Conservation (phyloP, 2,329 filamentous ascomycete genomes). For the Hirsutella thompsonii region DNA sequence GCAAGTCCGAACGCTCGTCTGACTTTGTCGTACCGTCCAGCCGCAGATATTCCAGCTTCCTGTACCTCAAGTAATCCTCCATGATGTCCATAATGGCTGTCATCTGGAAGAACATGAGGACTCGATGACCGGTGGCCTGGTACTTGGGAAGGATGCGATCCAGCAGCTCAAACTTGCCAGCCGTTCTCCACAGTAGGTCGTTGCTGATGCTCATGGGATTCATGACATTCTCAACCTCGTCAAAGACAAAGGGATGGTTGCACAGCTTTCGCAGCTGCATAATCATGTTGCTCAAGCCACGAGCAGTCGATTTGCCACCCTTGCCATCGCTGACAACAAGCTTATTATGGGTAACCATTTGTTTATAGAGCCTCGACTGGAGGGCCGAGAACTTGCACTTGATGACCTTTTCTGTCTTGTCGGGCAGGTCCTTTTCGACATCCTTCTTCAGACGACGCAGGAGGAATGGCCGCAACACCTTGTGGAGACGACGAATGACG, state of each 20-base stretch:
- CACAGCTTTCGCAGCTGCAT: constrained; percentile 98
- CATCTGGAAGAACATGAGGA: constrained; percentile 99
- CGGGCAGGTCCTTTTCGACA: constrained; percentile 94
- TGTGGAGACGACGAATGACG: constrained; percentile 94
- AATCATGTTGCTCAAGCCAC: constrained; percentile 97
- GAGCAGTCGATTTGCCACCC: constrained; percentile 85
- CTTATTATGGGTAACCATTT: constrained; percentile 92
- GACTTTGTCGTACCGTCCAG: constrained; percentile 95
- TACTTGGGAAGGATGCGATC: constrained; percentile 93
- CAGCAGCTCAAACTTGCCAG: constrained; percentile 93
- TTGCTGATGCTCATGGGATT: constrained; percentile 83
- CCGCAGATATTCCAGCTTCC: constrained; percentile 75
- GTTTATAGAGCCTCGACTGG: constrained; percentile 89
- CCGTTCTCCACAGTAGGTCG: constrained; percentile 86
- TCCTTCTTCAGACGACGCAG: constrained; percentile 98
- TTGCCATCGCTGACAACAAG: constrained; percentile 91
- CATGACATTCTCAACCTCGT: constrained; percentile 96
- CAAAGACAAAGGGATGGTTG: constrained; percentile 98
- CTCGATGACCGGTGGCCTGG: constrained; percentile 77
- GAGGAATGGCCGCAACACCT: constrained; percentile 92
- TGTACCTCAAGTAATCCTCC: constrained; percentile 89
- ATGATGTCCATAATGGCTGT: constrained; percentile 99
- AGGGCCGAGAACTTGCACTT: constrained; percentile 97
- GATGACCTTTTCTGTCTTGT: constrained; percentile 98
- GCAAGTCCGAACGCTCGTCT: constrained; percentile 84